Evolutionary conservation across 345 rosid genomes (phyloP).

Genomic region (Clarkia xantiana): DNA sequence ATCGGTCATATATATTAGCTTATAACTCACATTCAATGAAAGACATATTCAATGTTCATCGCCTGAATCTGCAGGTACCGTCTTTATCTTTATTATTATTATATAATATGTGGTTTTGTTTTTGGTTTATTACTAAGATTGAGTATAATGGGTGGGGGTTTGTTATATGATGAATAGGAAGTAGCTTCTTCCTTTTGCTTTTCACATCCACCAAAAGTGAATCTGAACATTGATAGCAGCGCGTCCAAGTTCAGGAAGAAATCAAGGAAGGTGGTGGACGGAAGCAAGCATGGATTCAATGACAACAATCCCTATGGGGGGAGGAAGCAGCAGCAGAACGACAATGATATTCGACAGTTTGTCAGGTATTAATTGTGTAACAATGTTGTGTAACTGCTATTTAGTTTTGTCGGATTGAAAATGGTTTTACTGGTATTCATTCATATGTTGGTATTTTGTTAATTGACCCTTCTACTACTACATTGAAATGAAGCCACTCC

Average conservation of each 20-base stretch:
- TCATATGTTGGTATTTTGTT: too few relatives aligned
- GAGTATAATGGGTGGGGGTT: too few relatives aligned
- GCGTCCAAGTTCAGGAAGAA: conserved; percentile 80
- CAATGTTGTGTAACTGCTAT: too few relatives aligned
- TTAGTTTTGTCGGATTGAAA: too few relatives aligned
- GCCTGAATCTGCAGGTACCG: conserved; percentile 78
- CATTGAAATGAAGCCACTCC: too few relatives aligned
- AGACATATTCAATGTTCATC: conserved; percentile 86
- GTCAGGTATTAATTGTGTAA: conserved; percentile 56
- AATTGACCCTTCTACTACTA: too few relatives aligned
- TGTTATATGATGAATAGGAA: conserved; percentile 47
- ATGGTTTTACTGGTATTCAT: too few relatives aligned
- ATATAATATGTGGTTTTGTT: too few relatives aligned
- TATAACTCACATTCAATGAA: conserved; percentile 92
- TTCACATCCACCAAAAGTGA: conserved; percentile 79
- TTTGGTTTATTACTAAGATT: too few relatives aligned
- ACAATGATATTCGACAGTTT: conserved; percentile 38
- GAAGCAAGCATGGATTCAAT: conserved; percentile 44
- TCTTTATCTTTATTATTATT: too few relatives aligned
- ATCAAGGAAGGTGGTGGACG: conserved; percentile 27
- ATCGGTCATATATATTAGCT: conserved; percentile 74
- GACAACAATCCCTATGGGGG: conserved; percentile 65
- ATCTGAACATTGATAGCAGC: conserved; percentile 68
- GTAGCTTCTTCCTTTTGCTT: conserved; percentile 88
- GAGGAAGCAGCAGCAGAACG: too few relatives aligned